phyloP scores from a whole-genome alignment of 2,329 filamentous ascomycete species.

The Berkeleyomyces rouxiae region DNA sequence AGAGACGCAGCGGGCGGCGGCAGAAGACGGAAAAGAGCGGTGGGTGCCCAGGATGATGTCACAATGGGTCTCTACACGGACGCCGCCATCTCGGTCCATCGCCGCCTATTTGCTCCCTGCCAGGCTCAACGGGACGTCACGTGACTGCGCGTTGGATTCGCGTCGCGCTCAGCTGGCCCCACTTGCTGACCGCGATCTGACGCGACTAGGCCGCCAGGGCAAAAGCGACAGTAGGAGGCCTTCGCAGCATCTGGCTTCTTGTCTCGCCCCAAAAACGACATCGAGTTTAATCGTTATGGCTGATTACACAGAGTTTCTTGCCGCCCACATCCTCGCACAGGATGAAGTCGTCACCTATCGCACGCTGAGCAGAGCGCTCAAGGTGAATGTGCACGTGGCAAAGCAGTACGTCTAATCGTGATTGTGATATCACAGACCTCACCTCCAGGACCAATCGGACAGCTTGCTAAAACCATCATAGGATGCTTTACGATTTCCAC shows the following conservation, averaged over 20 bases:
- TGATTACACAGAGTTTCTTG: slow-evolving; percentile 56
- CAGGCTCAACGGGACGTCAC: not conserved
- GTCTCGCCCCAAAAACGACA: not conserved
- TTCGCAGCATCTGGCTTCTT: not conserved
- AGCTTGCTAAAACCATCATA: slow-evolving; percentile 22
- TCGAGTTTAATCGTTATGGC: slow-evolving; percentile 26
- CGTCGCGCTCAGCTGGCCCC: not conserved
- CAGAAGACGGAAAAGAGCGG: too few species aligned
- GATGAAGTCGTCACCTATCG: slow-evolving; percentile 72
- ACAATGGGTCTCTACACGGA: too few species aligned
- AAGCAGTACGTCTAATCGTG: slow-evolving; percentile 54
- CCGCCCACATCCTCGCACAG: slow-evolving; percentile 60
- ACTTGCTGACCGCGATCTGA: not conserved
- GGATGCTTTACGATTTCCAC: slow-evolving; percentile 79
- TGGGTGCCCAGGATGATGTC: not conserved
- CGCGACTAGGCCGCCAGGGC: too few species aligned
- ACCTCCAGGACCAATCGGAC: not conserved
- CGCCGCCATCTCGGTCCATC: too few species aligned
- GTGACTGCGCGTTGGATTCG: not conserved
- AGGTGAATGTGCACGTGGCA: slow-evolving; percentile 70
- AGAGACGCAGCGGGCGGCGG: not conserved
- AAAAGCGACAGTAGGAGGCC: not conserved
- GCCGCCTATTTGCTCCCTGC: too few species aligned
- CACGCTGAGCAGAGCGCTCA: slow-evolving; percentile 62
- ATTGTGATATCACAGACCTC: not conserved